Percentiles rank a stretch among this genome's conserved stretches.
These are phyloP conservation scores for Sarocladium oryzae DNA, from an alignment of 2,329 filamentous ascomycete genomes.

Conservation along the genomic window DNA sequence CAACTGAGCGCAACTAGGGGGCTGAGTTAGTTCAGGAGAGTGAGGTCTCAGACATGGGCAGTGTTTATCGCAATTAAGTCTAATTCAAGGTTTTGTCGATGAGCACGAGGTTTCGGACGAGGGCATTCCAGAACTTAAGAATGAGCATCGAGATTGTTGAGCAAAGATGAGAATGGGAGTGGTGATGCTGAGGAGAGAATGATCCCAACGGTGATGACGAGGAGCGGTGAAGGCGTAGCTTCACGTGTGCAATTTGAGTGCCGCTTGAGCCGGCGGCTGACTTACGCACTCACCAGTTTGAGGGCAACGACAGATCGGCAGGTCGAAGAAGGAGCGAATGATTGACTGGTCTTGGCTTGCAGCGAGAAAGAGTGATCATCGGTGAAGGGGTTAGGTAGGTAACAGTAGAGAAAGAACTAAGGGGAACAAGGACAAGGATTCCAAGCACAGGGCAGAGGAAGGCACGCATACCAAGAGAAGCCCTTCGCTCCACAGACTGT, in stretches of 20 bases:
- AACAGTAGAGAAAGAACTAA: no score
- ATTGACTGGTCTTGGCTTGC: background rate
- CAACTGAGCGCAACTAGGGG: background rate
- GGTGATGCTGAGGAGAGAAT: background rate
- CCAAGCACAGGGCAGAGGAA: background rate
- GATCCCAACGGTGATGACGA: background rate
- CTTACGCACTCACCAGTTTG: no score
- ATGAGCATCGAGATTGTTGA: background rate
- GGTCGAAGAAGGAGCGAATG: background rate
- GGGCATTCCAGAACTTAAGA: background rate
- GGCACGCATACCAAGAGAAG: constrained; percentile 1
- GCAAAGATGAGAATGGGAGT: background rate
- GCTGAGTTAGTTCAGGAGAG: no score
- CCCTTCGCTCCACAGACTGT: background rate
- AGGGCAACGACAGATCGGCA: no score
- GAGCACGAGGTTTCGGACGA: background rate
- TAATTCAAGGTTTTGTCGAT: background rate
- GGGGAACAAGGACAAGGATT: no score
- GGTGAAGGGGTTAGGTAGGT: no score
- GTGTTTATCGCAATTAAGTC: constrained; percentile 7
- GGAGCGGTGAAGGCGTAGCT: background rate
- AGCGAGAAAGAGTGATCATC: background rate
- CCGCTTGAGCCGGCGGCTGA: background rate
- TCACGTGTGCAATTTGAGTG: background rate
- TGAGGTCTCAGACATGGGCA: background rate